phyloP scores from a whole-genome alignment of 2,329 filamentous ascomycete species.

The Neonectria punicea region DNA sequence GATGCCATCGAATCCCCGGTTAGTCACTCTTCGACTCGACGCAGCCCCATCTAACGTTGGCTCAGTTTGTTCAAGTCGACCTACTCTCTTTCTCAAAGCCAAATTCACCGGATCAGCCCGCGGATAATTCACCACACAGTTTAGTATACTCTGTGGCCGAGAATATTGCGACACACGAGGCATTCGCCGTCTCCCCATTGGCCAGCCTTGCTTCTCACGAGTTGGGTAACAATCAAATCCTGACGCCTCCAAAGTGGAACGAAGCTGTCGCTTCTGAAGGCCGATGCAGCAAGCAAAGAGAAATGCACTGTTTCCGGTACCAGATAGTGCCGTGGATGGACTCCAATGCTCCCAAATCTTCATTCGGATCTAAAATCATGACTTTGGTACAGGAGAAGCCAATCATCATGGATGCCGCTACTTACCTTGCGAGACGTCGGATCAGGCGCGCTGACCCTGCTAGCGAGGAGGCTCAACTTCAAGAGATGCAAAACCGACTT shows the following conservation, averaged over 20 bases:
- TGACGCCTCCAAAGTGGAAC: neutral
- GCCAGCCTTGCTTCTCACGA: neutral
- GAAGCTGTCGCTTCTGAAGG: neutral
- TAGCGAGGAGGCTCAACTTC: neutral
- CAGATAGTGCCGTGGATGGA: neutral
- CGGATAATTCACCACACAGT: neutral
- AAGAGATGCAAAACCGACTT: neutral
- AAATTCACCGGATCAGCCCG: neutral
- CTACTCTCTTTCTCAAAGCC: neutral
- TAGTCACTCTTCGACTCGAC: neutral
- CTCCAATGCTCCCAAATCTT: neutral
- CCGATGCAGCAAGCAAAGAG: neutral
- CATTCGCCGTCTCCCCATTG: neutral
- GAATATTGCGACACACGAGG: neutral
- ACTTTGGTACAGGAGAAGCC: neutral
- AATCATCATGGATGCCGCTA: neutral
- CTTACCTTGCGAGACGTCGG: neutral
- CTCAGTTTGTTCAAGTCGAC: neutral
- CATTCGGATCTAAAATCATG: neutral
- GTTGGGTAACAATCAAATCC: neutral
- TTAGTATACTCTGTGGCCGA: neutral
- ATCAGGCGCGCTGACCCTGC: neutral
- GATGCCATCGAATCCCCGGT: neutral
- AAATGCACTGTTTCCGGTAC: neutral
- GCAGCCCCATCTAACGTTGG: neutral